Base-by-base conservation (phyloP, 2,329 filamentous ascomycete species). In the Diaporthe caulivora region DNA sequence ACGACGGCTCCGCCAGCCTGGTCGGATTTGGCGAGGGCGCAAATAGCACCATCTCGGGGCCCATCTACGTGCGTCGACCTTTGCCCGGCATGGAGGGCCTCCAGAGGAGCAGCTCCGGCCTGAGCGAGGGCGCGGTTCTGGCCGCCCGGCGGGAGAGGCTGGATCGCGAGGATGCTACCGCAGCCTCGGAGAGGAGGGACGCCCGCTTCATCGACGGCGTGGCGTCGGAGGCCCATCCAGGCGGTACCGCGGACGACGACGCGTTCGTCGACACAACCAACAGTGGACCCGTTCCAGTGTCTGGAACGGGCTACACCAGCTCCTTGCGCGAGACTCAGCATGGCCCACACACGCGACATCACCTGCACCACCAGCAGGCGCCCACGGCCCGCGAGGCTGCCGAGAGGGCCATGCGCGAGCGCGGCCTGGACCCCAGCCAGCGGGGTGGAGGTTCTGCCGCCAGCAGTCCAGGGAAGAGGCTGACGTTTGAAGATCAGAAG, bases 11-110 rank as follows among this genome's bases (percentile, higher is more conserved):
- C 69, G 94, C 92, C 2, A 96, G 93, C 76, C 87, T 98, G 8
- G 96, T 98, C 13, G 96, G 93, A 0, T 98, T 98, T 78, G 96
- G 96, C 65, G 95, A 98, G 82, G 96, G 95, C 44, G 95, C 96
- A 13, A 94, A 93, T 77, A 95, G 93, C 81, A 95, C 95, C 7
- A 92, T 95, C 72, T 94, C 92, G 74, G 95, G 95, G 0, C 94
- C 94, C 51, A 93, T 93, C 80, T 89, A 93, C 83, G 86, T 89
- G 81, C 84, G 88, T 74, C 81, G 88, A 62, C 82, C 85, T 67
- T 82, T 83, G 76, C 86, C 85, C 77, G 84, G 80, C 76, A 83
- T 77, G 74, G 80, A 49, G 73, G 81, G 80, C 15, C 80, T 89
- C 10, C 88, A 90, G 80, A 82, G 88, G 29, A 87, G 84, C 72